Evolutionary conservation across 108 stramenopile species (phyloP), one percentile per base, ranked within the genome.

Genomic region (Tribonema minus): DNA sequence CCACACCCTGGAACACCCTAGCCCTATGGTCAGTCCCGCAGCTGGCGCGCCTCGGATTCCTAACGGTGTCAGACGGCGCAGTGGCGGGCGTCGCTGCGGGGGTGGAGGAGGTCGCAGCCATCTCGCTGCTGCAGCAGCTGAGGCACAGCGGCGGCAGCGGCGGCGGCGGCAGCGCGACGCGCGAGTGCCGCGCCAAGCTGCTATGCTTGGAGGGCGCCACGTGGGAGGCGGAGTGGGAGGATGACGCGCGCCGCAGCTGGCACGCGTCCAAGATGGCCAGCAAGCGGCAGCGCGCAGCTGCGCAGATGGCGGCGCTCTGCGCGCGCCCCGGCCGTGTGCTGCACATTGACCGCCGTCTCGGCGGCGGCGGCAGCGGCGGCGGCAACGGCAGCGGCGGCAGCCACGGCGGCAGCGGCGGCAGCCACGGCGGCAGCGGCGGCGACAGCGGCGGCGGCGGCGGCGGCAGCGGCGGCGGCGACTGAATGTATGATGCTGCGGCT

Each of bases 1-100:
- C 95, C 20, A 82, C 84, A 60, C 93, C 95, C 2, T 96, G 95
- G 95, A 96, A 96, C 82, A 96, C 95, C n/a, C 80, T 92, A 35
- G 92, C 92, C 3, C 62, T 94, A 23, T 96, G 95, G 95, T 87
- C 92, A 66, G 62, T 94, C 30, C 33, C 68, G 61, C 91, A 91
- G 71, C 80, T 96, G 32, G 85, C 90, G 32, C 58, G 28, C 41
- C 31, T 20, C 74, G 81, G 93, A 39, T 95, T 94, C 72, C 83
- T 88, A 6, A 72, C 87, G 4, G 85, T 92, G 28, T 89, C 91
- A 0, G 92, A 92, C 61, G 92, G 92, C 32, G 33, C 89, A 29
- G 88, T 72, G 31, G 69, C 71, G 3, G 61, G 69, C 25, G 80
- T 60, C 15, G 76, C 86, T 30, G 89, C 72, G 23, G 94, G 94